Evolutionary conservation across 2,329 filamentous ascomycete species (phyloP), one percentile per base, ranked within the genome.

Genomic region (Pseudogymnoascus sp.): DNA sequence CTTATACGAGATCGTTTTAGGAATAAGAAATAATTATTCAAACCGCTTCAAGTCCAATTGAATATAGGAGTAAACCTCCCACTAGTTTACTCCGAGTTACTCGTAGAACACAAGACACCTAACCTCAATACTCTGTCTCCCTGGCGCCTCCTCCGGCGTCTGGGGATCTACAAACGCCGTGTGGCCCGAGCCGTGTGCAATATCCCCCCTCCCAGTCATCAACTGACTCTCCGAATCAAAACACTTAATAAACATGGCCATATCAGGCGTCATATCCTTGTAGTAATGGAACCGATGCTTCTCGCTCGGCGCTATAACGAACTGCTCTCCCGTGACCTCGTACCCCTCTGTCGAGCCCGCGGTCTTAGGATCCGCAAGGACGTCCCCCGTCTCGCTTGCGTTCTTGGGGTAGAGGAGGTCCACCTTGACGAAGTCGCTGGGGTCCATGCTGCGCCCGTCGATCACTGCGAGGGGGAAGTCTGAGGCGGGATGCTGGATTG

Each of bases 111-210:
- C 87, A 71, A 96, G 77, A 28, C 88, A 85, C 66, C 91, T 80
- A 11, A 96, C 88, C 74, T 96, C 91, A 70, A 96, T 95, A 71
- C 90, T 95, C 78, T 94, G 88, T 64, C 91, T 81, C 0, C 81
- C 81, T 65, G 85, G 84, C 2, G 87, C 89, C 39, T 86, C 88
- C 12, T 78, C 74, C 5, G 83, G 80, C 1, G 87, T 89, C 63
- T 85, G 77, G 1, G 88, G 87, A 71, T 96, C 87, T 39, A 80
- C 77, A 73, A 96, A 96, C 0, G 90, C 90, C 6, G 87, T 86
- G 75, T 96, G 90, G 12, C 90, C 84, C 3, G 59, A 37, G 15
- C 61, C 50, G 28, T 33, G 38, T 4, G 64, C 70, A 0, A 75
- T 74, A 0, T 75, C 77, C 3, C 76, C 73, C 69, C 76, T 78